These are phyloP conservation scores for Paracoccidioides lutzii DNA, from an alignment of 2,329 filamentous ascomycete species.

Conservation along the genomic window DNA sequence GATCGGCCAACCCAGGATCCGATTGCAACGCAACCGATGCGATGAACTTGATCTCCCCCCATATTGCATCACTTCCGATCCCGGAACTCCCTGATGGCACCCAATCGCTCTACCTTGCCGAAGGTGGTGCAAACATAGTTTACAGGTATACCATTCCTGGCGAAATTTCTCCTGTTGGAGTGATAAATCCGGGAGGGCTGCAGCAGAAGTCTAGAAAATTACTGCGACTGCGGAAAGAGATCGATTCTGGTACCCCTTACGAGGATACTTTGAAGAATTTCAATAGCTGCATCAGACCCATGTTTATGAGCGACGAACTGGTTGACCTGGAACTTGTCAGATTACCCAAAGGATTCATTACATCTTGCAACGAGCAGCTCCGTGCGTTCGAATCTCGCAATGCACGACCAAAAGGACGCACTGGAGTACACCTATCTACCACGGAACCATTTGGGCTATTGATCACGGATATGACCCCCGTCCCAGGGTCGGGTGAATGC, in stretches of 20 bases:
- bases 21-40: not conserved
- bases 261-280: conserved; percentile 31
- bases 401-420: conserved; percentile 37
- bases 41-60: too few relatives aligned
- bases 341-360: conserved; percentile 33
- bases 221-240: conserved; percentile 49
- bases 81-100: conserved; percentile 25
- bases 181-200: conserved; percentile 17
- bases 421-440: conserved; percentile 39
- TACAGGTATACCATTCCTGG: conserved; percentile 45
- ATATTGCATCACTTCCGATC: conserved; percentile 13
- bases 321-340: conserved; percentile 44
- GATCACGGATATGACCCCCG: conserved; percentile 58
- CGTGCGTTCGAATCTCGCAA: conserved; percentile 33
- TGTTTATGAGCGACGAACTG: conserved; percentile 44
- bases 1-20: not conserved
- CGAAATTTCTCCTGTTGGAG: conserved; percentile 8
- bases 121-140: conserved; percentile 67
- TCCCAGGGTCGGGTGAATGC: conserved; percentile 19
- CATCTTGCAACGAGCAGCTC: conserved; percentile 43
- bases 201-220: conserved; percentile 32
- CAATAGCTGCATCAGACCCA: conserved; percentile 35
- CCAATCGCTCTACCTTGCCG: conserved; percentile 39
- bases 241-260: conserved; percentile 40
- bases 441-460: conserved; percentile 53